These are phyloP conservation scores for Adansonia rubrostipa DNA, from an alignment of 441 rosid genomes.

Conservation along the genomic window DNA sequence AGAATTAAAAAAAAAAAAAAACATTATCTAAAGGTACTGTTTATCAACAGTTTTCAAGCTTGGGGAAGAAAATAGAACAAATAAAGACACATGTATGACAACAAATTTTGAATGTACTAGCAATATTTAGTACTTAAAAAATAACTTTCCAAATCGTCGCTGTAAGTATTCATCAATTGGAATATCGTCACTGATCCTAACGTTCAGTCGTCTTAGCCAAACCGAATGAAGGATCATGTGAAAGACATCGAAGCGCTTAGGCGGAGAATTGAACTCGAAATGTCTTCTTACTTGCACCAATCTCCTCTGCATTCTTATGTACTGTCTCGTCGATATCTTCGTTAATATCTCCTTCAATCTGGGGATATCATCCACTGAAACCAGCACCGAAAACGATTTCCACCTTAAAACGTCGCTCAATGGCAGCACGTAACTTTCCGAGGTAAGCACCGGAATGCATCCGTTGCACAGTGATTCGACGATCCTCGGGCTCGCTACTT, in stretches of 20 bases:
- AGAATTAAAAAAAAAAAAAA: no score
- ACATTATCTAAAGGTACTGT: no score
- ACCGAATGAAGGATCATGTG: constrained; percentile 94
- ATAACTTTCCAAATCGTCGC: background rate
- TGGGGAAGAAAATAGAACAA: background rate
- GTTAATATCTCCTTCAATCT: constrained; percentile 65
- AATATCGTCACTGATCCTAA: constrained; percentile 49
- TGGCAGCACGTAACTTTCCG: constrained; percentile 77
- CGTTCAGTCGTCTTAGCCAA: constrained; percentile 84
- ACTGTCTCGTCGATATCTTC: constrained; percentile 72
- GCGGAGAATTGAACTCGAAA: constrained; percentile 79
- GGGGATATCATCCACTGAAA: constrained; percentile 62
- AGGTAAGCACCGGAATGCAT: constrained; percentile 78
- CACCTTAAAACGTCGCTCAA: constrained; percentile 82
- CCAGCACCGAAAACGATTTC: constrained; percentile 61
- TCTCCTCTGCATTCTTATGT: constrained; percentile 83
- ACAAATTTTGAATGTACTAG: background rate
- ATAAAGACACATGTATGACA: background rate
- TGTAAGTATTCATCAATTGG: constrained; percentile 3
- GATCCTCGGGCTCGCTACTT: constrained; percentile 85
- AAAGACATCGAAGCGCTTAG: constrained; percentile 80
- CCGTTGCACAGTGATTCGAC: constrained; percentile 83
- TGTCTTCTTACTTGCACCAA: constrained; percentile 65
- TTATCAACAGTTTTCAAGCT: background rate
- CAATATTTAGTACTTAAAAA: background rate